Evolutionary conservation across 2,329 filamentous ascomycete genomes (phyloP), one percentile per base, ranked within the genome.

Genomic region (Periconia sp.): DNA sequence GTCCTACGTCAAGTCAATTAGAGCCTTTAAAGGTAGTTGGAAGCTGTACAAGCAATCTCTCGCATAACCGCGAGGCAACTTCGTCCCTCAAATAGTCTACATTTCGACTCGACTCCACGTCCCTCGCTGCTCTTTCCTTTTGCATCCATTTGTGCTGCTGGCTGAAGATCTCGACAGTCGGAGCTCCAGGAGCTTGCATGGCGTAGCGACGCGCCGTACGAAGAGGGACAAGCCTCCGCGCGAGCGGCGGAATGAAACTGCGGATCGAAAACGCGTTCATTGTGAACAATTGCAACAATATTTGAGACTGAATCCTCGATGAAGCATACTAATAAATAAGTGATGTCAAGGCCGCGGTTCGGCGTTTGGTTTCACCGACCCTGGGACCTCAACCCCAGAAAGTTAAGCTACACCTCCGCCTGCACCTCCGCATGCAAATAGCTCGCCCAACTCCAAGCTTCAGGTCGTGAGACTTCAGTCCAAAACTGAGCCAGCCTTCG

Each of bases 1-100:
- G 66, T 97, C 92, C 88, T 92, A 52, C 17, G 16, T 0, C n/a
- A 3, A 11, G 25, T 31, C 21, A 35, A 12, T 12, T 17, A 34
- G n/a, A 34, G 16, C 31, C 13, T 12, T n/a, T 17, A 9, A 12
- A 25, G 23, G 12, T 3, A 13, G 23, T 63, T 34, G 15, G 9
- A 35, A 18, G 18, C 37, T 69, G 40, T 74, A 92, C 88, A 56
- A 97, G 78, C 36, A 99, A 77, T 33, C 94, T 82, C 59, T 97
- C 92, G 59, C 88, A 89, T 18, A 99, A 75, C 36, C 94, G 83
- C 32, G 79, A 78, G 36, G 94, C 94, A 4, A 96, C 87, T 69
- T 97, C 92, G 65, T 97, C 91, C 67, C 92, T 91, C 42, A 99
- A 76, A 65, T 97, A 97, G 73, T 97, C 94, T 17, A 90, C 87